Base-by-base conservation (phyloP, 176 grass and related monocot genomes). In the Oryza glaberrima region DNA sequence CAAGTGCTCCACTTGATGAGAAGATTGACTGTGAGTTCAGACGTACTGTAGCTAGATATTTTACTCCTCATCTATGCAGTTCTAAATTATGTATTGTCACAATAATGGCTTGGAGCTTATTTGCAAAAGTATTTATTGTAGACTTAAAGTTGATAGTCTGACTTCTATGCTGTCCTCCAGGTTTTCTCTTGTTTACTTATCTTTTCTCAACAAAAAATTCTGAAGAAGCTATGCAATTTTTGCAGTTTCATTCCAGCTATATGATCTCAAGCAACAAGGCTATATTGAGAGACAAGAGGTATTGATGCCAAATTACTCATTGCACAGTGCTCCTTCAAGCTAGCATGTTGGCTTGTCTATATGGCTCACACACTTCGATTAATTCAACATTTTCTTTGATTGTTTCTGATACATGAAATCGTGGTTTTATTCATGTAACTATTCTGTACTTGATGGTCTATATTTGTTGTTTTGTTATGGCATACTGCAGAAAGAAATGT, bases 221-320 rank as follows among this genome's bases (percentile, higher is more conserved):
- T 88, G 35, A 52, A 79, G 40, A 80, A 66, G 16, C 8, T 54
- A n/a, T 81, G 43, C 70, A 28, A 9, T 85, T 70, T 69, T 72
- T 87, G 84, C 91, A 94, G 94, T 92, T 90, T 97, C 94, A 78
- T 97, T 97, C 87, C 88, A 90, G 86, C 86, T 97, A 79, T 97
- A 97, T 87, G 94, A 97, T 97, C 94, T 97, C 76, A 97, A 94
- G 85, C 94, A 94, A 81, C 94, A 97, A 87, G 94, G 92, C 65
- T 97, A 88, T 80, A 97, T 97, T 90, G 92, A 97, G 87, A 92
- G 92, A 82, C 92, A 94, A 83, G 92, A 97, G 94, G 94, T 97
- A 86, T 63, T 35, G 15, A 83, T 58, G 54, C 54, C 17, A 58
- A 58, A 58, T 58, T 87, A 67, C 36, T 86, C 36, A 28, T 61